Conservation (phyloP, 257 asterid genomes). For the Nicotiana knightiana region DNA sequence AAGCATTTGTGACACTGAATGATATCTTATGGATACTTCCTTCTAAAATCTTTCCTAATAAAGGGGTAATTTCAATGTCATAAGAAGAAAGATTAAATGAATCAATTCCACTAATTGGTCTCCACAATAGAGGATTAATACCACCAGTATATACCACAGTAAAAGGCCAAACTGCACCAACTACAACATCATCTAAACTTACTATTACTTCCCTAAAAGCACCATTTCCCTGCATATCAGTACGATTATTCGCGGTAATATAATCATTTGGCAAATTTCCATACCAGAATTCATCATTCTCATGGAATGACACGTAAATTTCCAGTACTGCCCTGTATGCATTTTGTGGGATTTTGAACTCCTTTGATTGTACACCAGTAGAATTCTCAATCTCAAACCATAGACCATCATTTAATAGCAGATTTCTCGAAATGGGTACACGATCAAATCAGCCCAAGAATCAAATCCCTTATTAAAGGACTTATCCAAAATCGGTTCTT, state of each 20-base stretch:
- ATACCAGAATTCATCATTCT: conserved; percentile 76
- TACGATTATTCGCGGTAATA: conserved; percentile 32
- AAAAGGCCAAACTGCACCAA: conserved; percentile 75
- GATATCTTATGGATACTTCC: conserved; percentile 43
- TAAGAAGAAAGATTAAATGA: conserved; percentile 73
- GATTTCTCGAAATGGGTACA: conserved; percentile 51
- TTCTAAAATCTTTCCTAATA: conserved; percentile 49
- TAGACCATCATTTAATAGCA: conserved; percentile 62
- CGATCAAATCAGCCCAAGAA: conserved; percentile 51
- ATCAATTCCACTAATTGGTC: conserved; percentile 67
- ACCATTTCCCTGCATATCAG: conserved; percentile 48
- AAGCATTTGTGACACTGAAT: conserved; percentile 56
- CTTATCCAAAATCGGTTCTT: background rate
- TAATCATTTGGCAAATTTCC: conserved; percentile 60
- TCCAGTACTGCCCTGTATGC: conserved; percentile 60
- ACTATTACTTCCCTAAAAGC: conserved; percentile 73
- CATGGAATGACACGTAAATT: conserved; percentile 72
- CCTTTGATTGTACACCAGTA: conserved; percentile 33
- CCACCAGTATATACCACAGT: conserved; percentile 80
- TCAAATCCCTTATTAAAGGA: conserved; percentile 10
- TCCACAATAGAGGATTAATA: conserved; percentile 69
- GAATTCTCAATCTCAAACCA: conserved; percentile 70
- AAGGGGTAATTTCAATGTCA: conserved; percentile 65
- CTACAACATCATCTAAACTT: conserved; percentile 34
- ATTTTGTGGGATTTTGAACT: conserved; percentile 49